Percentiles rank a stretch among this genome's conserved stretches.
Evolutionary conservation across 2,329 filamentous ascomycete species (phyloP).

Genomic region (Xylaria sp.): DNA sequence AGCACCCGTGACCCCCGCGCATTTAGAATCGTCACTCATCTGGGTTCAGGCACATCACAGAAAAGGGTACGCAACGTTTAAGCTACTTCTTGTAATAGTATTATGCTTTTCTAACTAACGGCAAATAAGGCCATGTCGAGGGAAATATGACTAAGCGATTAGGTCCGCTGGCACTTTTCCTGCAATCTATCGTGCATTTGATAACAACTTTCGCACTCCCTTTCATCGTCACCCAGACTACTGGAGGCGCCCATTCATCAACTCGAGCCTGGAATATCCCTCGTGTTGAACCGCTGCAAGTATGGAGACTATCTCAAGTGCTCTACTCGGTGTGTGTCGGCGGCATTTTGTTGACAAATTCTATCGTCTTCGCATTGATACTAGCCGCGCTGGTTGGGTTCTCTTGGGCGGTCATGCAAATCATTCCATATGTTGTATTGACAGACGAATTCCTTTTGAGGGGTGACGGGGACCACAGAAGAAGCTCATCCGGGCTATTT

Average conservation of each 20-base stretch:
- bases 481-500: background rate
- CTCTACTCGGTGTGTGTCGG: background rate
- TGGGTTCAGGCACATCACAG: background rate
- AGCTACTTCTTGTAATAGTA: background rate
- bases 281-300: background rate
- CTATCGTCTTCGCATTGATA: background rate
- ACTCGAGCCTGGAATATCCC: background rate
- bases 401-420: background rate
- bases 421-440: background rate
- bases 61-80: background rate
- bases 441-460: background rate
- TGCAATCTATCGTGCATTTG: conserved; percentile 12
- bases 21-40: background rate
- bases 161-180: conserved; percentile 8
- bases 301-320: background rate
- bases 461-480: background rate
- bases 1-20: background rate
- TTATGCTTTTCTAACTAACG: background rate
- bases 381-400: background rate
- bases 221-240: background rate
- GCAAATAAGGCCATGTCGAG: background rate
- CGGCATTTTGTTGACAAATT: background rate
- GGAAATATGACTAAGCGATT: background rate
- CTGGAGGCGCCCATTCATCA: background rate
- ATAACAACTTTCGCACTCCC: conserved; percentile 5